Evolutionary conservation across 768 basidiomycete species (phyloP), one percentile per base, ranked within the genome.

Genomic region (Tricholoma sp.): DNA sequence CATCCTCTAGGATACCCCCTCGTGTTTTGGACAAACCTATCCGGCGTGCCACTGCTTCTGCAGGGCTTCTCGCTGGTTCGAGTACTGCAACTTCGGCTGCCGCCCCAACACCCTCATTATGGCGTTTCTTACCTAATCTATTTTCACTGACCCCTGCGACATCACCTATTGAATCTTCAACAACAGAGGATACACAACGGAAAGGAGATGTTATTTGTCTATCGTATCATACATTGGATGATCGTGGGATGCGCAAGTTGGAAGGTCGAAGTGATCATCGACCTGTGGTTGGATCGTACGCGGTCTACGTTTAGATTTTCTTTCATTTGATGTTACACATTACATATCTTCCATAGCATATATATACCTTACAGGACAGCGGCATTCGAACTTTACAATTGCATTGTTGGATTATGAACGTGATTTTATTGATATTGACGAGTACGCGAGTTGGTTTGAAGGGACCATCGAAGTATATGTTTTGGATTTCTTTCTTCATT

Each of bases 221-320:
- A 3, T 72, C 73, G 43, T 95, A 95, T 66, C 72, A 81, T 60
- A 89, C 87, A 12, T 76, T 94, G 18, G 83, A 88, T 59, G 90
- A 95, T 66, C 75, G 77, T 29, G 82, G 75, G 6, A 93, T 95
- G 87, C 78, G 83, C 39, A 76, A 80, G 56, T 69, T 95, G 55
- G 86, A 89, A 68, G 91, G 88, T 14, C 79, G 86, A 43, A 89
- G 87, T 61, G 91, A 94, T 68, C 91, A 94, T 66, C 74, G 91
- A 35, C 91, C 91, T 0, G 91, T 94, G n/a, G 83, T 91, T 59
- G 89, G 89, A 55, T 81, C 82, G 21, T 93, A 89, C 66, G 82
- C 82, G 41, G 75, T 89, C 52, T 90, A 87, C 71, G 61, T 89
- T 31, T 86, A 54, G 21, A 53, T 35, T 32, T 24, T 24, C 14